Evolutionary conservation across 345 rosid species (phyloP).

Genomic region (Excoecaria agallocha): DNA sequence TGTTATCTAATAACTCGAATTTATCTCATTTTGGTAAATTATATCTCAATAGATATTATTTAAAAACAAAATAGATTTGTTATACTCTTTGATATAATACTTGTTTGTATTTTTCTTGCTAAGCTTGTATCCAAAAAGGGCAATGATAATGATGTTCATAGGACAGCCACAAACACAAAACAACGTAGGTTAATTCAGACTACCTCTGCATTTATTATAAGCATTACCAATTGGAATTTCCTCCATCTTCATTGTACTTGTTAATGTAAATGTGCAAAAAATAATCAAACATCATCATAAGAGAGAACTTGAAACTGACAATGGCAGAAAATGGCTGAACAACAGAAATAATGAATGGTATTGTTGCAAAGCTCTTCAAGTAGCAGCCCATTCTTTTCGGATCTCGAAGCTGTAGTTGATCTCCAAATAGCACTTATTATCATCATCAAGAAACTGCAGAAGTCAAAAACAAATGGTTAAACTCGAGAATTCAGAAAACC

Average conservation of each 20-base stretch:
- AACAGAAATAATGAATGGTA: background rate
- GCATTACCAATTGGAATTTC: conserved; percentile 9
- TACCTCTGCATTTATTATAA: conserved; percentile 17
- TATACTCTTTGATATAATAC: too few relatives aligned
- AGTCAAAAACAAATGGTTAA: background rate
- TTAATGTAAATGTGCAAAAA: conserved; percentile 3
- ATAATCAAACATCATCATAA: conserved; percentile 12
- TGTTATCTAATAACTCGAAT: too few relatives aligned
- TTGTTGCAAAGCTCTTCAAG: conserved; percentile 17
- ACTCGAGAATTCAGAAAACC: background rate
- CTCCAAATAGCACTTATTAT: conserved; percentile 73
- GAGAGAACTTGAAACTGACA: conserved; percentile 1
- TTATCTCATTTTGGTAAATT: too few relatives aligned
- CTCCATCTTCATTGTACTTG: conserved; percentile 1
- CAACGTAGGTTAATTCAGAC: too few relatives aligned
- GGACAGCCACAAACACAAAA: too few relatives aligned
- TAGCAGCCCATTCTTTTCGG: conserved; percentile 61
- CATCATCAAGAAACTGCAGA: conserved; percentile 69
- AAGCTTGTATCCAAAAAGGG: too few relatives aligned
- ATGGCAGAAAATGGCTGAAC: conserved; percentile 7
- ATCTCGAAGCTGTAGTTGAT: conserved; percentile 70
- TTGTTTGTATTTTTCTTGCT: too few relatives aligned
- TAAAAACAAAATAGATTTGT: too few relatives aligned
- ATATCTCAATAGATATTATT: too few relatives aligned
- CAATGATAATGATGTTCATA: too few relatives aligned